A percentile compares a stretch with the other conserved stretches of the same genome.
Conservation (phyloP, 2,329 filamentous ascomycete genomes). For the Alternaria panax region DNA sequence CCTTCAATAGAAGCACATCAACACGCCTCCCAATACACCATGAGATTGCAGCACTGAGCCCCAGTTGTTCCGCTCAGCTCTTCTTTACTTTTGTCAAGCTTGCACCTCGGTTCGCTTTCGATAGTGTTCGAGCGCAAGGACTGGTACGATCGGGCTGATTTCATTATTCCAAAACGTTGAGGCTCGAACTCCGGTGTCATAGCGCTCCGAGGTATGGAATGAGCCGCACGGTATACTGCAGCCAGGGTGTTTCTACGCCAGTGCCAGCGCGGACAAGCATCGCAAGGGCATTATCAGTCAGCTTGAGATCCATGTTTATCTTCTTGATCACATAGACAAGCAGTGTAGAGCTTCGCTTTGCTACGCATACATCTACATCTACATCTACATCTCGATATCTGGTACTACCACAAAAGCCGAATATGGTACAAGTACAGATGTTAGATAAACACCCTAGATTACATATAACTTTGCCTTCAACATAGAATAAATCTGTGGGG, state of each 20-base stretch:
- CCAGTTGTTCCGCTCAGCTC: neutral
- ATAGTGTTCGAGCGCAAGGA: neutral
- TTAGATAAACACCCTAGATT: too few relatives aligned
- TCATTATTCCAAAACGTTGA: neutral
- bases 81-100: neutral
- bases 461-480: too few relatives aligned
- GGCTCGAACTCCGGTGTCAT: neutral
- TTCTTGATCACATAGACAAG: too few relatives aligned
- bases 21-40: neutral
- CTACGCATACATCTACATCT: neutral
- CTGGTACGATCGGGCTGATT: neutral
- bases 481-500: too few relatives aligned
- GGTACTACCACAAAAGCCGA: too few relatives aligned
- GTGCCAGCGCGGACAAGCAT: neutral
- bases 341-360: neutral
- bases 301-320: neutral
- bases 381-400: too few relatives aligned
- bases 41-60: neutral
- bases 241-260: neutral
- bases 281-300: neutral
- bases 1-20: neutral
- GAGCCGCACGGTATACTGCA: neutral
- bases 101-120: neutral
- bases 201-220: neutral
- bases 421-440: too few relatives aligned